phyloP scores from a whole-genome alignment of 768 basidiomycete species.

The Macrolepiota dolichaula region DNA sequence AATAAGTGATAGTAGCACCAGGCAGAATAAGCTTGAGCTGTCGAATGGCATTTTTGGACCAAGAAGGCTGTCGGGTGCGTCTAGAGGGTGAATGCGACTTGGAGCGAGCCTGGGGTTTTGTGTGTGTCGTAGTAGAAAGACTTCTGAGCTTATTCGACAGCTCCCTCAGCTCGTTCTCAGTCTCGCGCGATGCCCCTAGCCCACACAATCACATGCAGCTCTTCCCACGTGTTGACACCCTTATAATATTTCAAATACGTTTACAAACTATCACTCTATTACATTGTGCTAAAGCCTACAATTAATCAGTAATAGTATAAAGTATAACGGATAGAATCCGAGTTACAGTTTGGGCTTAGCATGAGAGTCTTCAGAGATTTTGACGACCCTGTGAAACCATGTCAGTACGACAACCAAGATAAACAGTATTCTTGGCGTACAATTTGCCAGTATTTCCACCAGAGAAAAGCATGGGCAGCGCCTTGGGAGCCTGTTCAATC shows the following conservation, averaged over 20 bases:
- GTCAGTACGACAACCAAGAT: constrained; percentile 4
- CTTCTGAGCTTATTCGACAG: not conserved
- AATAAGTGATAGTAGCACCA: constrained; percentile 61
- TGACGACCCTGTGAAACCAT: constrained; percentile 44
- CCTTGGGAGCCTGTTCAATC: constrained; percentile 65
- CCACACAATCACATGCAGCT: not conserved
- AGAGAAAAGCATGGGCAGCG: constrained; percentile 68
- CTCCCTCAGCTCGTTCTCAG: not conserved
- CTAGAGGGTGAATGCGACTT: not conserved
- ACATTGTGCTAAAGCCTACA: not conserved
- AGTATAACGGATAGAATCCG: not conserved
- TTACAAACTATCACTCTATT: not conserved
- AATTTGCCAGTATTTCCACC: constrained; percentile 83
- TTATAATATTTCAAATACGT: no score
- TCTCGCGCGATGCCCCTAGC: not conserved
- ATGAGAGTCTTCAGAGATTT: constrained; percentile 43
- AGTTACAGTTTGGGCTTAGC: constrained; percentile 29
- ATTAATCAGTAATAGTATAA: not conserved
- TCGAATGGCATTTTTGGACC: constrained; percentile 48
- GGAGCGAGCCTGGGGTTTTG: not conserved
- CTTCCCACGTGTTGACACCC: no score
- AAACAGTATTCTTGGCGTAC: constrained; percentile 25
- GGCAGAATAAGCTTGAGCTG: constrained; percentile 78
- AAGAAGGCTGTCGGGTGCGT: constrained; percentile 26
- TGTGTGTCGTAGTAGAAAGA: not conserved